phyloP scores from a whole-genome alignment of 495 filamentous ascomycete genomes.

The Opeltia flavorubescens region DNA sequence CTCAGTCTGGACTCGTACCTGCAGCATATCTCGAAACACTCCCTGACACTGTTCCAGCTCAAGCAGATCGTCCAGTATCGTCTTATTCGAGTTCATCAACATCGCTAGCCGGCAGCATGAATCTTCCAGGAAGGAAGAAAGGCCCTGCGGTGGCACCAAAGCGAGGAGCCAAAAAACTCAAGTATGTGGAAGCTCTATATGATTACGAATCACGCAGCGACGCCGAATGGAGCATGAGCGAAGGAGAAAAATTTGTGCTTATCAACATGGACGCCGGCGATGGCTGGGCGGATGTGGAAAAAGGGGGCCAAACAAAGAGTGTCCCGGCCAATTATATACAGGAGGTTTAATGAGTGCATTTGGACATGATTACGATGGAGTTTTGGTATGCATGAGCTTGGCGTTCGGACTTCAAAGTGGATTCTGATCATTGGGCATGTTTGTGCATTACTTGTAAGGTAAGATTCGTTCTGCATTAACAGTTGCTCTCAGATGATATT shows the following conservation, averaged over 20 bases:
- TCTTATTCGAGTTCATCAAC: constrained; percentile 71
- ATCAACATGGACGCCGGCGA: constrained; percentile 75
- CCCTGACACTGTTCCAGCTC: constrained; percentile 21
- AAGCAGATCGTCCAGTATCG: constrained; percentile 42
- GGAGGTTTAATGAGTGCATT: constrained; percentile 32
- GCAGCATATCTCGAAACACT: constrained; percentile 59
- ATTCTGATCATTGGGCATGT: too few species aligned
- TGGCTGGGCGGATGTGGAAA: constrained; percentile 94
- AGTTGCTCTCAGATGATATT: too few species aligned
- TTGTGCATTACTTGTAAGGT: too few species aligned
- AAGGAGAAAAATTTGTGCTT: constrained; percentile 84
- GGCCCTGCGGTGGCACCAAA: constrained; percentile 87
- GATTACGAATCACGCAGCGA: constrained; percentile 80
- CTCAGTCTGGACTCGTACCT: constrained; percentile 71
- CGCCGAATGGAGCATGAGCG: constrained; percentile 74
- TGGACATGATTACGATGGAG: background rate
- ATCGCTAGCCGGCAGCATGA: constrained; percentile 44
- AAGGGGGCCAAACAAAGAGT: constrained; percentile 75
- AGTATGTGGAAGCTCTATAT: constrained; percentile 86
- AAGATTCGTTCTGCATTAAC: too few species aligned
- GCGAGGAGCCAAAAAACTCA: constrained; percentile 86
- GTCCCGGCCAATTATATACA: constrained; percentile 92
- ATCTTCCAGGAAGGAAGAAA: constrained; percentile 52
- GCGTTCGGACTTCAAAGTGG: too few species aligned
- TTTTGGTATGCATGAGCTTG: background rate